A percentile compares a stretch with the other conserved stretches of the same genome.
Evolutionary conservation across 23 red algal species (phyloP).

Genomic region (Rhodosorus marinus): DNA sequence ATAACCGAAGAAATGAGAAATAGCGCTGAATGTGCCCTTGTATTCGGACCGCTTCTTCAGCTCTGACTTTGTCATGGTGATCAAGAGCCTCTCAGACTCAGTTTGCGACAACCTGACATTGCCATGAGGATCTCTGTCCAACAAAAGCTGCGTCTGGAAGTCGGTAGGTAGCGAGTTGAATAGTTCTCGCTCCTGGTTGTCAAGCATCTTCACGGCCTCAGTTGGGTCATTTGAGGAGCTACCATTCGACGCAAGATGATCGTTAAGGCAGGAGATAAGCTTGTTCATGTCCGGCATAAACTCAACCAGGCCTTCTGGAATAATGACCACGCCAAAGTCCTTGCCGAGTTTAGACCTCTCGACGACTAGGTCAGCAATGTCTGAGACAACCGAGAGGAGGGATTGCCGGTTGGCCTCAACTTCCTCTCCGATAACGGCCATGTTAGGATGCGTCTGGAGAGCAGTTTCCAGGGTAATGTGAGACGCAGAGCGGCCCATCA

Average conservation of each 20-base stretch:
- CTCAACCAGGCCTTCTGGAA: conserved; percentile 92
- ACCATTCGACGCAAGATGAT: conserved; percentile 34
- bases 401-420: conserved; percentile 62
- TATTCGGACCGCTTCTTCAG: conserved; percentile 46
- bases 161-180: conserved; percentile 35
- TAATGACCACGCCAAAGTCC: conserved; percentile 84
- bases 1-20: conserved; percentile 85
- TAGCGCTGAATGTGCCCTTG: conserved; percentile 39
- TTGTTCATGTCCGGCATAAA: conserved; percentile 92
- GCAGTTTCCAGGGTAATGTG: conserved; percentile 94
- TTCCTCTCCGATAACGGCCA: conserved; percentile 87
- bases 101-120: conserved; percentile 96
- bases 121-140: conserved; percentile 92
- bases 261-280: conserved; percentile 71
- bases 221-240: conserved; percentile 4
- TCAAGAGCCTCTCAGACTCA: conserved; percentile 79
- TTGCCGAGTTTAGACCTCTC: conserved; percentile 43
- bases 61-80: conserved; percentile 44
- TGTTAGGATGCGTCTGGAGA: conserved; percentile 86
- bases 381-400: conserved; percentile 27
- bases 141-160: conserved; percentile 65
- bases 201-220: conserved; percentile 16
- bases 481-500: conserved; percentile 88
- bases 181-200: conserved; percentile 14
- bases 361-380: conserved; percentile 38